Percentiles rank a stretch among this genome's conserved stretches.
Evolutionary conservation across 148 eudicot genomes (phyloP).

Genomic region (Fagopyrum tataricum): DNA sequence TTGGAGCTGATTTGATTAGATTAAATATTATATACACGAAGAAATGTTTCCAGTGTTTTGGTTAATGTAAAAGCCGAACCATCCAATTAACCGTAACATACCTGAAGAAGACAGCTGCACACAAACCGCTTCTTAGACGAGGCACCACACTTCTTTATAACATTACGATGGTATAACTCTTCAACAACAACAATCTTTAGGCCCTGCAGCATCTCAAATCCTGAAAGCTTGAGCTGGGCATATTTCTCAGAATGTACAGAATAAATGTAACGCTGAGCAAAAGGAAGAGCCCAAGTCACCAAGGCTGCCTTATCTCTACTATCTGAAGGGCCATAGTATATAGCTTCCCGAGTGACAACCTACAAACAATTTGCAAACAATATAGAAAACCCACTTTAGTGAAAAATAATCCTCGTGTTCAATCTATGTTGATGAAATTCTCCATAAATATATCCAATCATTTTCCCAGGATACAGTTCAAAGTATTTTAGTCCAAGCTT

Average conservation of each 20-base stretch:
- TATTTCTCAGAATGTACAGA: slow-evolving; percentile 56
- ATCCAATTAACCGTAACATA: slow-evolving; percentile 14
- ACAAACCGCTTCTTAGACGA: slow-evolving; percentile 52
- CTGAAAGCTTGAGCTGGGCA: slow-evolving; percentile 55
- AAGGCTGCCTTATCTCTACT: slow-evolving; percentile 46
- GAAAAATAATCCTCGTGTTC: background rate
- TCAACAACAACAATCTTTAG: slow-evolving; percentile 63
- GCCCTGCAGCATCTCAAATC: slow-evolving; percentile 30
- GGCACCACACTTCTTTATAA: slow-evolving; percentile 42
- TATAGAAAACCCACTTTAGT: background rate
- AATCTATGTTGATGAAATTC: background rate
- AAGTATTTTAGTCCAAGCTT: background rate
- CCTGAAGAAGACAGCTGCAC: slow-evolving; percentile 82
- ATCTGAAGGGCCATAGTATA: slow-evolving; percentile 58
- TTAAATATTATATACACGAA: too few relatives aligned
- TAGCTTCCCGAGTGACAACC: slow-evolving; percentile 86
- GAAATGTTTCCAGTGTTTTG: too few relatives aligned
- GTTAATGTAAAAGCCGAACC: too few relatives aligned
- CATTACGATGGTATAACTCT: slow-evolving; percentile 61
- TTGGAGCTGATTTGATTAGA: too few relatives aligned
- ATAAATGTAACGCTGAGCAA: slow-evolving; percentile 80
- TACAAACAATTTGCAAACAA: slow-evolving; percentile 22
- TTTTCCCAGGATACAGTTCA: background rate
- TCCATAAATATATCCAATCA: background rate
- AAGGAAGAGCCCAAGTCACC: slow-evolving; percentile 85